A percentile compares a stretch with the other conserved stretches of the same genome.
Conservation (phyloP, 768 basidiomycete genomes). For the Cyclocybe cylindracea region DNA sequence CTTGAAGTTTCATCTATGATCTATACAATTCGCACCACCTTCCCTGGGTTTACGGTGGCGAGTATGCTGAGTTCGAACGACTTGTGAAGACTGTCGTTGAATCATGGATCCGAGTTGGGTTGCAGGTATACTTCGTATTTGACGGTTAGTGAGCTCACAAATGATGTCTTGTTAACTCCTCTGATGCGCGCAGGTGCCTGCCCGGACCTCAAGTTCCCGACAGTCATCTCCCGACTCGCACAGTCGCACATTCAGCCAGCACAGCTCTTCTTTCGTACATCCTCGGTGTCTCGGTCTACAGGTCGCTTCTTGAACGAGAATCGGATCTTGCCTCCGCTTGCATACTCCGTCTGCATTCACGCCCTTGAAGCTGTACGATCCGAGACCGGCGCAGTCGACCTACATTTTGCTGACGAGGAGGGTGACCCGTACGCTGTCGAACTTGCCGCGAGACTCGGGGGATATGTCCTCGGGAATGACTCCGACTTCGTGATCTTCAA, state of each 20-base stretch:
- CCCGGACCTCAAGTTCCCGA: conserved; percentile 73
- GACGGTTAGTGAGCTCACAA: conserved; percentile 57
- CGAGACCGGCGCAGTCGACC: conserved; percentile 38
- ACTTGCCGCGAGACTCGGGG: conserved; percentile 70
- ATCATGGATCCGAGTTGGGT: conserved; percentile 69
- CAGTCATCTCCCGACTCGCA: conserved; percentile 57
- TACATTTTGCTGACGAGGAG: conserved; percentile 81
- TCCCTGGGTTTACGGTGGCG: conserved; percentile 88
- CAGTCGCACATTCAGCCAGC: conserved; percentile 61
- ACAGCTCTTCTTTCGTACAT: conserved; percentile 82
- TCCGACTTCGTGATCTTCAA: conserved; percentile 84
- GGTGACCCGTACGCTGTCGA: conserved; percentile 86
- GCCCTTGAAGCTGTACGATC: conserved; percentile 45
- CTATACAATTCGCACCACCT: conserved; percentile 59
- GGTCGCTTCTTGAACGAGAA: conserved; percentile 72
- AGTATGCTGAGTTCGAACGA: conserved; percentile 60
- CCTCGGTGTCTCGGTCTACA: conserved; percentile 58
- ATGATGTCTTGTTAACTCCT: conserved; percentile 13
- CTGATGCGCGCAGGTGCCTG: conserved; percentile 51
- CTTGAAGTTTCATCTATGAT: conserved; percentile 72
- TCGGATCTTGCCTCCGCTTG: conserved; percentile 73
- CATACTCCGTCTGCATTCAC: conserved; percentile 56
- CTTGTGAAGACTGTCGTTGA: conserved; percentile 51
- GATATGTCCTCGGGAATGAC: conserved; percentile 77
- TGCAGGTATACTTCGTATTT: conserved; percentile 75